These are phyloP conservation scores for Takashimella tepidaria DNA, from an alignment of 1,284 basidiomycete species.

Conservation along the genomic window DNA sequence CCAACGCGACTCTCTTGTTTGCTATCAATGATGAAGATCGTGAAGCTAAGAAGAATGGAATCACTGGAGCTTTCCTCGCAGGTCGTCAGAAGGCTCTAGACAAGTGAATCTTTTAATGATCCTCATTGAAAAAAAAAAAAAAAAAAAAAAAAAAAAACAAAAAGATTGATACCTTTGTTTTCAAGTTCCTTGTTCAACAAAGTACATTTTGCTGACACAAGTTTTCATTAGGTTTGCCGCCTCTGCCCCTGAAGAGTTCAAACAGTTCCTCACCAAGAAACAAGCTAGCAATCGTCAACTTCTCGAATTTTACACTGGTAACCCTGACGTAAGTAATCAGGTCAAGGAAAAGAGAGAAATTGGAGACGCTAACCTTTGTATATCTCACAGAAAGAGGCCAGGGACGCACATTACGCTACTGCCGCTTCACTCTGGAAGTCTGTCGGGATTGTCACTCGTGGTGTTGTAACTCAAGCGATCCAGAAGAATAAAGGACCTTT, in stretches of 20 bases:
- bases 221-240: constrained; percentile 50
- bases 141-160: no score
- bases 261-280: constrained; percentile 56
- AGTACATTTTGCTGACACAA: no score
- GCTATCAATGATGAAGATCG: constrained; percentile 56
- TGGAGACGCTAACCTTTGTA: no score
- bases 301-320: constrained; percentile 39
- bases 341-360: neutral
- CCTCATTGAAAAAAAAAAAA: no score
- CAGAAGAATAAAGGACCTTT: constrained; percentile 30
- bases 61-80: constrained; percentile 49
- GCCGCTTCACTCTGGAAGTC: constrained; percentile 37
- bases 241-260: constrained; percentile 51
- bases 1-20: constrained; percentile 53
- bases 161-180: no score
- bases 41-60: constrained; percentile 47
- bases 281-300: constrained; percentile 52
- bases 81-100: constrained; percentile 50
- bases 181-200: no score
- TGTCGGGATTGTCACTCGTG: constrained; percentile 34
- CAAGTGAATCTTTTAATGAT: constrained; percentile 17
- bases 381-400: constrained; percentile 18
- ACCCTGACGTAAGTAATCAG: constrained; percentile 25
- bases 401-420: constrained; percentile 27
- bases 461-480: constrained; percentile 36